These are phyloP conservation scores for Boletus mariae DNA, from an alignment of 1,284 basidiomycete species.

Conservation along the genomic window DNA sequence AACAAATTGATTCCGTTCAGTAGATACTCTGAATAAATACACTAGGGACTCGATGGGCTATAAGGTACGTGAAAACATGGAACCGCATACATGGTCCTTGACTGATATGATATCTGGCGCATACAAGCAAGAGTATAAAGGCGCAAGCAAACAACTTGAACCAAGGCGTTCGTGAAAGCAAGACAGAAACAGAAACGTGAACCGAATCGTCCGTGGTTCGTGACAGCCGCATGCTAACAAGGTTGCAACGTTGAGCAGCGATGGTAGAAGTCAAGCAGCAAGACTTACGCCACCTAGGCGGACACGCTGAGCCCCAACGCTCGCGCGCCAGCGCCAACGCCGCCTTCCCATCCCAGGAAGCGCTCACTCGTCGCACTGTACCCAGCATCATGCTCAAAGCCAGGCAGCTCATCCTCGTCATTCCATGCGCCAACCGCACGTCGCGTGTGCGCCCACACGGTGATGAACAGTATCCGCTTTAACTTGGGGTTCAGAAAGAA, in stretches of 20 bases:
- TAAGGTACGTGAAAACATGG: slow-evolving; percentile 14
- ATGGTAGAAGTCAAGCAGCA: slow-evolving; percentile 2
- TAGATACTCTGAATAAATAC: slow-evolving; percentile 12
- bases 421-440: slow-evolving; percentile 53
- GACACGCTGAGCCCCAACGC: slow-evolving; percentile 56
- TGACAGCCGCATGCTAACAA: neutral
- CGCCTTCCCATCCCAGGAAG: slow-evolving; percentile 75
- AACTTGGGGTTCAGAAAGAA: slow-evolving; percentile 94
- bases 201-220: neutral
- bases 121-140: slow-evolving; percentile 6
- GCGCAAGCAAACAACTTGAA: neutral
- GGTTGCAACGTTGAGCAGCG: slow-evolving; percentile 22
- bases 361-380: slow-evolving; percentile 43
- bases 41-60: slow-evolving; percentile 8
- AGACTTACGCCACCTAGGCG: slow-evolving; percentile 27
- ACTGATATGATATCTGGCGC: slow-evolving; percentile 19
- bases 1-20: slow-evolving; percentile 1
- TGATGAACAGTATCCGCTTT: slow-evolving; percentile 92
- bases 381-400: slow-evolving; percentile 29
- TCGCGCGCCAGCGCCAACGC: slow-evolving; percentile 68
- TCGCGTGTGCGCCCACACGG: slow-evolving; percentile 86
- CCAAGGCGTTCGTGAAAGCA: neutral
- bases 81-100: slow-evolving; percentile 8
- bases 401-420: slow-evolving; percentile 42
- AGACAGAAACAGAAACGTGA: neutral